phyloP scores from a whole-genome alignment of 441 rosid genomes.

The Euphorbia celastroides region DNA sequence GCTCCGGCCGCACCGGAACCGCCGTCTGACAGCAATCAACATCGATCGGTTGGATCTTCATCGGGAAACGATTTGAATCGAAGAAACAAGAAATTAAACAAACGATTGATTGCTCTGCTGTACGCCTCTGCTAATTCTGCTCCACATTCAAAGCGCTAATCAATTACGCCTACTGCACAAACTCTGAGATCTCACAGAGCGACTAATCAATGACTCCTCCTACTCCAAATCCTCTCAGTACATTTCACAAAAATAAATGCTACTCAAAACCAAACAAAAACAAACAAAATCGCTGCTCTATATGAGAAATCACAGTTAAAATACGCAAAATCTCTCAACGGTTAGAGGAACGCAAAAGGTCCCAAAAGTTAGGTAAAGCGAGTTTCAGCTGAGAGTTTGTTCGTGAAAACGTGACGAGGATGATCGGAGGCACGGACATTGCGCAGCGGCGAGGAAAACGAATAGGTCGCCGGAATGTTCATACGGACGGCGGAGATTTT shows the following conservation, averaged over 20 bases:
- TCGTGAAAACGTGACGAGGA: slow-evolving; percentile 67
- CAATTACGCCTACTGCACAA: slow-evolving; percentile 9
- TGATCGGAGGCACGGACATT: slow-evolving; percentile 49
- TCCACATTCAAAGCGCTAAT: slow-evolving; percentile 15
- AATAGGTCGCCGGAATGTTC: slow-evolving; percentile 31
- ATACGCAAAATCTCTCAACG: no score
- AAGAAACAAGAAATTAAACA: neutral
- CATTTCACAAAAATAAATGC: slow-evolving; percentile 10
- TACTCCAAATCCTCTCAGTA: slow-evolving; percentile 15
- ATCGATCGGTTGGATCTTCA: slow-evolving; percentile 93
- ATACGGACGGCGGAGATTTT: slow-evolving; percentile 36
- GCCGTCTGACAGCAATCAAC: slow-evolving; percentile 32
- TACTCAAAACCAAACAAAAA: neutral
- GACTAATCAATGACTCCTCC: slow-evolving; percentile 14
- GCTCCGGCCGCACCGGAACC: slow-evolving; percentile 40
- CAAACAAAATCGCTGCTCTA: neutral
- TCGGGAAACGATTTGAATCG: slow-evolving; percentile 28
- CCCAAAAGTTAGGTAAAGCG: neutral
- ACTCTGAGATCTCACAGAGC: slow-evolving; percentile 8
- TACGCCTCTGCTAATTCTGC: slow-evolving; percentile 6
- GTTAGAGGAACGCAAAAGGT: slow-evolving; percentile 26
- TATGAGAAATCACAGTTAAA: slow-evolving; percentile 14
- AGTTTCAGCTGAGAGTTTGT: slow-evolving; percentile 34
- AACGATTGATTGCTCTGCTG: neutral
- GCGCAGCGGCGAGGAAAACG: slow-evolving; percentile 20